Percentiles rank a stretch among this genome's conserved stretches.
Conservation (phyloP, 148 eudicot genomes). For the Gaultheria prostrata region DNA sequence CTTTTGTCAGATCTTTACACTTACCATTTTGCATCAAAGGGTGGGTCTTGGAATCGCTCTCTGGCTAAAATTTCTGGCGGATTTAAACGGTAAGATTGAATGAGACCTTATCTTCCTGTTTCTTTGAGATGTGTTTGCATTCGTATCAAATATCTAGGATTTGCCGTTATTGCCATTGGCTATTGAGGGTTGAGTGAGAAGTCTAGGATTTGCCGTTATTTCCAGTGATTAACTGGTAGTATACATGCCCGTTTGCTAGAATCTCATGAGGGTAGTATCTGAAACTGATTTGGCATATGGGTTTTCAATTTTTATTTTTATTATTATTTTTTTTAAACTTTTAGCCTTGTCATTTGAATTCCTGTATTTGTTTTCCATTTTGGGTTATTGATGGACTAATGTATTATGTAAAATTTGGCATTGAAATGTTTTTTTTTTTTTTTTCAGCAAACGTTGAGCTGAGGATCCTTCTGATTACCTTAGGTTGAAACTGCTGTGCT, state of each 20-base stretch:
- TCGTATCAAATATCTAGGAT: neutral
- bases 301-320: neutral
- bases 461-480: neutral
- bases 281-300: neutral
- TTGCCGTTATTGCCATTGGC: neutral
- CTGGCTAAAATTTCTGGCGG: neutral
- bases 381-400: neutral
- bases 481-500: neutral
- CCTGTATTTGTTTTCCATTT: neutral
- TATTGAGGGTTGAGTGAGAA: neutral
- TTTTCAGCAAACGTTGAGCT: neutral
- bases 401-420: neutral
- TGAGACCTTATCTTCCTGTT: neutral
- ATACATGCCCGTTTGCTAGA: neutral
- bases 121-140: neutral
- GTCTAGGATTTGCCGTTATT: neutral
- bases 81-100: neutral
- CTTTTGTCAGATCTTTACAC: neutral
- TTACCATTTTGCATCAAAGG: neutral
- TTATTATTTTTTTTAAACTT: neutral
- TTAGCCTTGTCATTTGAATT: neutral
- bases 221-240: neutral
- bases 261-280: neutral
- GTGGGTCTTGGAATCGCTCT: neutral
- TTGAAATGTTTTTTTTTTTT: neutral